phyloP scores from a whole-genome alignment of 2,329 filamentous ascomycete genomes.

The Zymoseptoria crescenta region DNA sequence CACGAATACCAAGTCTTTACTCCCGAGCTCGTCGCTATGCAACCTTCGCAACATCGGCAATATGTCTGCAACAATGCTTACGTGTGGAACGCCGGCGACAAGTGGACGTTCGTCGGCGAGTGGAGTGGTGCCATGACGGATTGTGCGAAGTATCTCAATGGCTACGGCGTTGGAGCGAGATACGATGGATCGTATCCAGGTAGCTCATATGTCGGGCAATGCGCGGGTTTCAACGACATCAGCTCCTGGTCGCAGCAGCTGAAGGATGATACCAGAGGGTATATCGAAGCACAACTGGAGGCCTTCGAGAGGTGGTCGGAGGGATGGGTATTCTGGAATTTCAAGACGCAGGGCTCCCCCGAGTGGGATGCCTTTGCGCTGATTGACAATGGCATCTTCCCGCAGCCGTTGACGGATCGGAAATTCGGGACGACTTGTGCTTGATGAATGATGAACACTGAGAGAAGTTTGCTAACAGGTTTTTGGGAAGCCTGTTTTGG shows the following conservation, averaged over 20 bases:
- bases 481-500: not conserved
- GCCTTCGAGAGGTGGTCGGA: conserved; percentile 44
- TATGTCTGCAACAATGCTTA: conserved; percentile 48
- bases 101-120: conserved; percentile 61
- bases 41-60: conserved; percentile 46
- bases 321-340: conserved; percentile 54
- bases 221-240: conserved; percentile 43
- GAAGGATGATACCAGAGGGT: conserved; percentile 42
- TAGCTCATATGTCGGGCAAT: conserved; percentile 46
- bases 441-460: conserved; percentile 4
- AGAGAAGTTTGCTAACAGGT: not conserved
- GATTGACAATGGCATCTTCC: conserved; percentile 46
- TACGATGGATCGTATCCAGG: conserved; percentile 50
- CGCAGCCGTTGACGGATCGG: conserved; percentile 33
- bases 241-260: conserved; percentile 40
- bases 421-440: conserved; percentile 25
- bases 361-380: conserved; percentile 49
- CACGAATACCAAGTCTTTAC: conserved; percentile 63
- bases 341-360: conserved; percentile 45
- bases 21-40: conserved; percentile 42
- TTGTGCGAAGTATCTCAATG: conserved; percentile 44
- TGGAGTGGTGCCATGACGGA: conserved; percentile 62
- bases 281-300: conserved; percentile 49
- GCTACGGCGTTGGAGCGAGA: conserved; percentile 52
- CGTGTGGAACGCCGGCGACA: conserved; percentile 47